phyloP scores from a whole-genome alignment of 208 protist species.

The Trypanosoma melophagium region DNA sequence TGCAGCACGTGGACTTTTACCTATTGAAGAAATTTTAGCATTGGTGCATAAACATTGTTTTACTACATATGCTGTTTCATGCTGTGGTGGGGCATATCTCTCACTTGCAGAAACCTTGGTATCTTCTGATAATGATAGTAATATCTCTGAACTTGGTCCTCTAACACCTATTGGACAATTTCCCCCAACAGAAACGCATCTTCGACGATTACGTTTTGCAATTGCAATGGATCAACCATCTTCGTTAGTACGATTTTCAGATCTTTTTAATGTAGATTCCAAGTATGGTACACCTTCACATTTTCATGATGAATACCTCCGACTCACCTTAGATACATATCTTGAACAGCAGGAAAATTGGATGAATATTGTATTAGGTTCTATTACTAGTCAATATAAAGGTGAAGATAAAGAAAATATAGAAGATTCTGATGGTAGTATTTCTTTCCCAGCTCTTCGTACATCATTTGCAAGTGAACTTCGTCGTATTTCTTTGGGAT shows the following conservation, averaged over 20 bases:
- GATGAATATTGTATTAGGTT: slow-evolving; percentile 50
- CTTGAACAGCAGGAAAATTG: slow-evolving; percentile 67
- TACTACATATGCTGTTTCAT: slow-evolving; percentile 76
- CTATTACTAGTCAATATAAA: slow-evolving; percentile 46
- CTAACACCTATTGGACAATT: slow-evolving; percentile 54
- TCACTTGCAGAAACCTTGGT: slow-evolving; percentile 48
- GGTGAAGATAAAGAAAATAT: slow-evolving; percentile 39
- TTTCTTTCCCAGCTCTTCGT: slow-evolving; percentile 62
- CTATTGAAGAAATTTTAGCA: slow-evolving; percentile 46
- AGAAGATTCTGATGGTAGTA: slow-evolving; percentile 63
- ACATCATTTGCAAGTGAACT: slow-evolving; percentile 43
- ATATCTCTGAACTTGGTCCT: slow-evolving; percentile 17
- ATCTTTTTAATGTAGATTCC: slow-evolving; percentile 64
- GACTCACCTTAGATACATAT: slow-evolving; percentile 60
- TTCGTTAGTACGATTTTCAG: slow-evolving; percentile 36
- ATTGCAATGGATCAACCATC: slow-evolving; percentile 80
- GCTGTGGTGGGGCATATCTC: slow-evolving; percentile 61
- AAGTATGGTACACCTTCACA: slow-evolving; percentile 57
- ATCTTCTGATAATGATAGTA: not conserved
- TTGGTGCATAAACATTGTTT: slow-evolving; percentile 68
- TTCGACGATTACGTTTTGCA: slow-evolving; percentile 74
- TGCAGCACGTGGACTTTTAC: slow-evolving; percentile 62
- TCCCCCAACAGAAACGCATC: slow-evolving; percentile 46
- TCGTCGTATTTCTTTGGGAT: slow-evolving; percentile 27
- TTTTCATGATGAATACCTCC: slow-evolving; percentile 82